phyloP scores from a whole-genome alignment of 2,329 filamentous ascomycete genomes.

The Neonectria faginata region DNA sequence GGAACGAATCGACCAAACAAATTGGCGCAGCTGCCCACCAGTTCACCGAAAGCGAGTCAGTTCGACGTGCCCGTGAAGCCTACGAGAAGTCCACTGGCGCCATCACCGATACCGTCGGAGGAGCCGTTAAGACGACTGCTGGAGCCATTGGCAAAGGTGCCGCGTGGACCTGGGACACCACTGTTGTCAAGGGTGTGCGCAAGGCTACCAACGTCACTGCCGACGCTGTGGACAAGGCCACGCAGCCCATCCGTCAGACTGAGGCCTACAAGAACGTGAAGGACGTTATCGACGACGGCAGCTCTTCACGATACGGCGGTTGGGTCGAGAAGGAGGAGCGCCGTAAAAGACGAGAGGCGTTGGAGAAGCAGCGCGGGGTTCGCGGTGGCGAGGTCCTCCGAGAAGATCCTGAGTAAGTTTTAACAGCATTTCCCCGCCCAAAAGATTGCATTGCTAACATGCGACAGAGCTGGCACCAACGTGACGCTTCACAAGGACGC shows the following conservation, averaged over 20 bases:
- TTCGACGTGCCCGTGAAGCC: slow-evolving; percentile 85
- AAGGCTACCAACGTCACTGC: slow-evolving; percentile 88
- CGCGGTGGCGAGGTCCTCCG: slow-evolving; percentile 70
- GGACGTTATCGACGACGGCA: slow-evolving; percentile 96
- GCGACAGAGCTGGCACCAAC: slow-evolving; percentile 85
- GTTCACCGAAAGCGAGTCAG: slow-evolving; percentile 91
- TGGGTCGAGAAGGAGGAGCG: slow-evolving; percentile 98
- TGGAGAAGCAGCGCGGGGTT: slow-evolving; percentile 71
- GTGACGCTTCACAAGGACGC: slow-evolving; percentile 96
- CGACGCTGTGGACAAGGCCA: slow-evolving; percentile 91
- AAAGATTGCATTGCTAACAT: slow-evolving; percentile 46
- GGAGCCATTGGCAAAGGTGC: slow-evolving; percentile 90
- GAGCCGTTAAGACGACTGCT: slow-evolving; percentile 86
- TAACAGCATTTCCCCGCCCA: not conserved
- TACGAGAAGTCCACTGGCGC: slow-evolving; percentile 89
- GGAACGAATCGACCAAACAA: slow-evolving; percentile 98
- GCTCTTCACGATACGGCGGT: slow-evolving; percentile 93
- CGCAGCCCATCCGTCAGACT: slow-evolving; percentile 91
- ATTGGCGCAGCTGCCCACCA: slow-evolving; percentile 89
- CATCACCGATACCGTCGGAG: slow-evolving; percentile 81
- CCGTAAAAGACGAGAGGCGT: slow-evolving; percentile 78
- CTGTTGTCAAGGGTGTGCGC: slow-evolving; percentile 90
- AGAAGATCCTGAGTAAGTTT: slow-evolving; percentile 88
- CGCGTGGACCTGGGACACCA: slow-evolving; percentile 96
- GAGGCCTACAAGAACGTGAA: slow-evolving; percentile 96